A percentile compares a stretch with the other conserved stretches of the same genome.
phyloP scores from a whole-genome alignment of 2,329 filamentous ascomycete genomes.

The Bipolaris oryzae region DNA sequence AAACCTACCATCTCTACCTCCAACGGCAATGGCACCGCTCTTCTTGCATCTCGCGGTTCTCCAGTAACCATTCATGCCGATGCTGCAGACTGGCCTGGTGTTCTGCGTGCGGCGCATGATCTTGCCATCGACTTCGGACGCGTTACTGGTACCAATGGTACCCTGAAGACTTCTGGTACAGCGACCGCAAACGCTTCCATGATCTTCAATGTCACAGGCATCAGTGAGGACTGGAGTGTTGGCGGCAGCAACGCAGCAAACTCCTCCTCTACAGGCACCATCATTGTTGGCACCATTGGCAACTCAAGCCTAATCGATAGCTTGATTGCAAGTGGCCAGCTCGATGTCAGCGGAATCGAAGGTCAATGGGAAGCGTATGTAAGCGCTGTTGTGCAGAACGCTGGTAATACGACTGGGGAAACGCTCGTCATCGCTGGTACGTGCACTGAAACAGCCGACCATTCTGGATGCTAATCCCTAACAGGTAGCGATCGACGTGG shows the following conservation, averaged over 20 bases:
- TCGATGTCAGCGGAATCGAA: slow-evolving; percentile 63
- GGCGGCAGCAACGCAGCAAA: slow-evolving; percentile 16
- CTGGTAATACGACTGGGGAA: slow-evolving; percentile 60
- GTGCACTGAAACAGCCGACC: slow-evolving; percentile 1
- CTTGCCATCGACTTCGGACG: slow-evolving; percentile 71
- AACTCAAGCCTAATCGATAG: slow-evolving; percentile 66
- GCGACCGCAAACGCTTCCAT: slow-evolving; percentile 53
- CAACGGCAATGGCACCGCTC: slow-evolving; percentile 47
- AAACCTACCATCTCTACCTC: slow-evolving; percentile 57
- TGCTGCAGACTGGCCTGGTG: slow-evolving; percentile 67
- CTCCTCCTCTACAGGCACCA: slow-evolving; percentile 49
- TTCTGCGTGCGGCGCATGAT: slow-evolving; percentile 70
- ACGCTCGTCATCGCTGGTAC: slow-evolving; percentile 69
- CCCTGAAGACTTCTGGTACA: slow-evolving; percentile 59
- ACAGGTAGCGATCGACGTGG: slow-evolving; percentile 66
- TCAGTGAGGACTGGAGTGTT: slow-evolving; percentile 44
- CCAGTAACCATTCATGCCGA: slow-evolving; percentile 43
- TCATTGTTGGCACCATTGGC: slow-evolving; percentile 73
- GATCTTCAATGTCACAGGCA: slow-evolving; percentile 52
- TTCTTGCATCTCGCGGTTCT: slow-evolving; percentile 39
- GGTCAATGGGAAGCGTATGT: slow-evolving; percentile 74
- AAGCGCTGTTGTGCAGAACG: slow-evolving; percentile 63
- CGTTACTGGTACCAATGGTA: slow-evolving; percentile 70
- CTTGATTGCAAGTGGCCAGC: slow-evolving; percentile 60
- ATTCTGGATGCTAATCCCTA: slow-evolving; percentile 10